A percentile compares a stretch with the other conserved stretches of the same genome.
Evolutionary conservation across 768 basidiomycete genomes (phyloP).

Genomic region (Kwoniella sp.): DNA sequence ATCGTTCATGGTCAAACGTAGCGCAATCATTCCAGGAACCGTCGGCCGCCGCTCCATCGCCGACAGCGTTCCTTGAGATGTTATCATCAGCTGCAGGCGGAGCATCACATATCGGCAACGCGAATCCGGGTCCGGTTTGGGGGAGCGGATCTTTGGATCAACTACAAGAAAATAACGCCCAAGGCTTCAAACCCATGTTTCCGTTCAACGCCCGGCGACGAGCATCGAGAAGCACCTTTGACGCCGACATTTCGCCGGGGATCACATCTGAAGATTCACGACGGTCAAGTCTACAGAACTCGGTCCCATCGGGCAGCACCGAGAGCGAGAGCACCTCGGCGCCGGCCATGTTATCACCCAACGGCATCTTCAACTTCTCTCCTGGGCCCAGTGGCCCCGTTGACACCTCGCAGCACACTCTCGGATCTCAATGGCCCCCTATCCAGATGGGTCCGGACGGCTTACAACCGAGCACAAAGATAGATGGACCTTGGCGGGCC

Average conservation of each 20-base stretch:
- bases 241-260: constrained; percentile 5
- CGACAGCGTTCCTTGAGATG: constrained; percentile 50
- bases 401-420: background rate
- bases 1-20: constrained; percentile 13
- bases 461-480: constrained; percentile 16
- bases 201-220: constrained; percentile 3
- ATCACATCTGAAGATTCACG: constrained; percentile 11
- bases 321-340: background rate
- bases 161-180: background rate
- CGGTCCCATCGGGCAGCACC: background rate
- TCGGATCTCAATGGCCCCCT: constrained; percentile 27
- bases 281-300: constrained; percentile 13
- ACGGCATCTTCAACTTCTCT: constrained; percentile 48
- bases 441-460: constrained; percentile 13
- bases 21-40: constrained; percentile 6
- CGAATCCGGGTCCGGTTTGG: constrained; percentile 12
- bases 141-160: background rate
- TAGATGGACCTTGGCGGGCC: constrained; percentile 40
- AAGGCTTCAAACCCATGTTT: constrained; percentile 19
- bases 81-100: constrained; percentile 44
- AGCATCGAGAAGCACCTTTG: background rate
- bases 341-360: constrained; percentile 35
- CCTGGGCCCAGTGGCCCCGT: constrained; percentile 35
- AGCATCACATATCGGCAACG: constrained; percentile 10
- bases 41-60: constrained; percentile 31